Evolutionary conservation across 1,284 basidiomycete genomes (phyloP).

Genomic region (Fomitopsis pinicola): DNA sequence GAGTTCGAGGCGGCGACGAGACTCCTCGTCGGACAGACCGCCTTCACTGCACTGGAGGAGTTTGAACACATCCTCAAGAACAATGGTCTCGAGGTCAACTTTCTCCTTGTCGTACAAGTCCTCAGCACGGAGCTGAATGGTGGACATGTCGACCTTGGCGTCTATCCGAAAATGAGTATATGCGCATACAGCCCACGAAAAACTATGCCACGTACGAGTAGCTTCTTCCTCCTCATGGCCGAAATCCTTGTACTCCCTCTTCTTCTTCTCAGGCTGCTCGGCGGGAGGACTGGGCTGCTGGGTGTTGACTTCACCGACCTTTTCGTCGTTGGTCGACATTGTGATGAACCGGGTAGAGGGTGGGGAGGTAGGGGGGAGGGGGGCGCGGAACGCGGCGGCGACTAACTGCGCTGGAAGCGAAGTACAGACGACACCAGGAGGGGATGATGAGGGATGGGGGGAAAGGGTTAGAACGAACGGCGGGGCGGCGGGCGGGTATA

Average conservation of each 20-base stretch:
- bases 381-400: slow-evolving; percentile 4
- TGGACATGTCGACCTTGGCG: slow-evolving; percentile 83
- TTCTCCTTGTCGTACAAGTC: slow-evolving; percentile 99
- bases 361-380: slow-evolving; percentile 9
- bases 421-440: background rate
- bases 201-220: slow-evolving; percentile 52
- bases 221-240: slow-evolving; percentile 71
- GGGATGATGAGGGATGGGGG: background rate
- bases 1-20: slow-evolving; percentile 81
- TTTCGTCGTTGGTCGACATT: slow-evolving; percentile 30
- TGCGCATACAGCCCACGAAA: slow-evolving; percentile 7
- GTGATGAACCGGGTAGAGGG: slow-evolving; percentile 4
- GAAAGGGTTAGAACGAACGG: background rate
- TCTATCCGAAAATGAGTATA: slow-evolving; percentile 38
- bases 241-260: slow-evolving; percentile 92
- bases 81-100: slow-evolving; percentile 96
- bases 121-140: slow-evolving; percentile 90
- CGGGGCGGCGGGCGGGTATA: background rate
- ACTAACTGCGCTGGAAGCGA: slow-evolving; percentile 1
- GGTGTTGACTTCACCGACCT: slow-evolving; percentile 26
- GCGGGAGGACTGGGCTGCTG: slow-evolving; percentile 13
- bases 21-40: slow-evolving; percentile 78
- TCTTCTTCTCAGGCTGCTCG: slow-evolving; percentile 51
- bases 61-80: slow-evolving; percentile 95
- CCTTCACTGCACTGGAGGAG: slow-evolving; percentile 86